Evolutionary conservation across 345 rosid genomes (phyloP).

Genomic region (Salix arbutifolia): DNA sequence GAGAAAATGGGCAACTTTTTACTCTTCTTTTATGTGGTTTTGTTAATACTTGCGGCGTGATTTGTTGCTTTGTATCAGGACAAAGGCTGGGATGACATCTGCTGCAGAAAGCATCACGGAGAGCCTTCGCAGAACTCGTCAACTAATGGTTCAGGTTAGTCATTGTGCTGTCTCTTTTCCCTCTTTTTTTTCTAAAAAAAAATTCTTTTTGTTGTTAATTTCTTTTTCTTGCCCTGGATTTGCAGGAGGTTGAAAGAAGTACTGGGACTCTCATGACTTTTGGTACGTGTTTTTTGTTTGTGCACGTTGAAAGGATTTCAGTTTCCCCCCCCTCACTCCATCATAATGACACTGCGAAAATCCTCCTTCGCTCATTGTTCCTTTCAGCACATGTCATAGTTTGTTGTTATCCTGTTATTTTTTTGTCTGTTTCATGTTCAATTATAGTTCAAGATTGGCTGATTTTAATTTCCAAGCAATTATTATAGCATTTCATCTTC

Average conservation of each 20-base stretch:
- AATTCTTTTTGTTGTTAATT: not conserved
- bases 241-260: constrained; percentile 94
- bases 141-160: constrained; percentile 91
- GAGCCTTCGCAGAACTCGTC: constrained; percentile 89
- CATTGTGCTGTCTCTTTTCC: not conserved
- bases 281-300: constrained; percentile 49
- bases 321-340: not conserved
- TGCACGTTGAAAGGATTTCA: not conserved
- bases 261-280: constrained; percentile 69
- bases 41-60: not conserved
- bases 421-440: no score
- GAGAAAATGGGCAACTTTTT: not conserved
- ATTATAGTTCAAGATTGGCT: no score
- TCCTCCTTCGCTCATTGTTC: not conserved
- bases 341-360: not conserved
- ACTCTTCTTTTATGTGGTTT: not conserved
- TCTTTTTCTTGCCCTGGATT: not conserved
- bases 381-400: not conserved
- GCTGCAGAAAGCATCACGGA: constrained; percentile 98
- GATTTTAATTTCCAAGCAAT: no score
- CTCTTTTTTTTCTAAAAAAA: not conserved
- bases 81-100: constrained; percentile 91
- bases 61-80: constrained; percentile 35
- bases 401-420: not conserved
- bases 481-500: no score